These are phyloP conservation scores for Saposhnikovia divaricata DNA, from an alignment of 129 eudicot genomes.

Conservation along the genomic window DNA sequence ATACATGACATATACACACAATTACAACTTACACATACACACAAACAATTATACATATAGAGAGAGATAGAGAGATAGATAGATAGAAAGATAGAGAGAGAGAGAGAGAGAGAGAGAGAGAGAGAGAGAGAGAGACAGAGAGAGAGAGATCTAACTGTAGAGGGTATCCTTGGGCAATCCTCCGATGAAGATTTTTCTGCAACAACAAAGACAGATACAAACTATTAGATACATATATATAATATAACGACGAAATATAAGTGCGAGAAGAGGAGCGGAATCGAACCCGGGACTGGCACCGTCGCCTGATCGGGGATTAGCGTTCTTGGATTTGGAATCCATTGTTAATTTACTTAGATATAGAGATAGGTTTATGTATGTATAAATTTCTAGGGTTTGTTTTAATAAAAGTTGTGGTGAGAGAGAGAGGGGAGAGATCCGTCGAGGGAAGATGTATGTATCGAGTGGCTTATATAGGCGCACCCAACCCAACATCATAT, in stretches of 20 bases:
- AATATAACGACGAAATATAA: neutral
- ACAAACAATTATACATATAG: neutral
- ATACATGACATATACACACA: neutral
- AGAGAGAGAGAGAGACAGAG: neutral
- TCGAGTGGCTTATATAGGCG: neutral
- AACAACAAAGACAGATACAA: neutral
- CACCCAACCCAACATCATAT: too few species aligned
- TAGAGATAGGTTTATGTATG: neutral
- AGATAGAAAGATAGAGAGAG: neutral
- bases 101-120: neutral
- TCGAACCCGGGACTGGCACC: constrained; percentile 35
- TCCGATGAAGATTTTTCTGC: constrained; percentile 36
- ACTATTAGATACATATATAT: neutral
- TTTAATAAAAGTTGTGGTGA: neutral
- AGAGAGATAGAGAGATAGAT: neutral
- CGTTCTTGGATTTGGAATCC: constrained; percentile 26
- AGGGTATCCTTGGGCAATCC: constrained; percentile 31
- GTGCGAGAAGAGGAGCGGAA: neutral
- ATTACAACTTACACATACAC: neutral
- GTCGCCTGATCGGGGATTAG: constrained; percentile 26
- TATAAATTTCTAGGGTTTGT: constrained; percentile 8
- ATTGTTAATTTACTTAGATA: neutral
- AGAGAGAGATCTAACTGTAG: constrained; percentile 20
- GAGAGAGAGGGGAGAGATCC: neutral
- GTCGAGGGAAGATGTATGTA: neutral